Base-by-base conservation (phyloP, 495 filamentous ascomycete species). In the Geopyxis carbonaria region DNA sequence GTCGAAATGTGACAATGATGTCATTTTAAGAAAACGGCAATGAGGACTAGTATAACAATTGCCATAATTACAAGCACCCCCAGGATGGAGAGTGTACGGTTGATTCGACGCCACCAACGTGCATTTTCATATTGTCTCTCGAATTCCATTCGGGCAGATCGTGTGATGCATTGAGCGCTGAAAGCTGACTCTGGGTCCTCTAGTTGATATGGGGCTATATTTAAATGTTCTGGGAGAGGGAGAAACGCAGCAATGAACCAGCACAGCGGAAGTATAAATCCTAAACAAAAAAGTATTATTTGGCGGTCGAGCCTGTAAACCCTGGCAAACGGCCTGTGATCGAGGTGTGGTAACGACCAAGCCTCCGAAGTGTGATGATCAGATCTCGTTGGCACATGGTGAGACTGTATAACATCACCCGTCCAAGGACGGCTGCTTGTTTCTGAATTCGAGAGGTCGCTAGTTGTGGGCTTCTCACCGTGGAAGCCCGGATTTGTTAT, bases 31-130 rank as follows among this genome's bases (percentile, higher is more conserved):
- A n/a, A n/a, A n/a, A n/a, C n/a, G n/a, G n/a, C n/a, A n/a, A n/a
- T n/a, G n/a, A n/a, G n/a, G n/a, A n/a, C 42, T 21, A 55, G 25
- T 7, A 43, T 24, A 54, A 87, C 70, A 42, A 93, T 67, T 19
- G 76, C 73, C 38, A 71, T 72, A 40, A 93, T 70, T 22, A 97
- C 70, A 40, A 79, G 60, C 10, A 89, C 53, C 11, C 89, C 89
- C 33, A 91, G 50, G 28, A 80, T 59, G 36, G 75, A 73, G 82
- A 97, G 86, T 51, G 75, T 69, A 29, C 84, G 75, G 58, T 97
- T 97, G 31, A 94, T 64, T 43, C 72, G 79, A 43, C 89, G 70
- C 89, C 89, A 95, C 85, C 87, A 94, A 25, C 71, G 67, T 9
- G 83, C 83, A 54, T 83, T 93, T 49, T 80, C 68, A 54, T 80